Evolutionary conservation across 2,329 filamentous ascomycete species (phyloP).

Genomic region (Trichophyton verrucosum): DNA sequence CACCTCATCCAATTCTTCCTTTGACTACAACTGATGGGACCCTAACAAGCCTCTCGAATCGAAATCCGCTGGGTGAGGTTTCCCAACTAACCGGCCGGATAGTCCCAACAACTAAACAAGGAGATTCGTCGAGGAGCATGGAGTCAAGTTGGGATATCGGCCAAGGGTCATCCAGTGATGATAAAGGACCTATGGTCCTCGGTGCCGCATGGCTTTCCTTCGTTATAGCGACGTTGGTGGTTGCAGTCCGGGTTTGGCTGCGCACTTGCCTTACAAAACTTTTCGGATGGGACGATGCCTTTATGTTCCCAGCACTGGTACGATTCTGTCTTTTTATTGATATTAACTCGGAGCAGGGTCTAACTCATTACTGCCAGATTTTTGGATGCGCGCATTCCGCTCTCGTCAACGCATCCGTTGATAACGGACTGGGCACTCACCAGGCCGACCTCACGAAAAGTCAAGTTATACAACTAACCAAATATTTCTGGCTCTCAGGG

Average conservation of each 20-base stretch:
- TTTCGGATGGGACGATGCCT: conserved; percentile 9
- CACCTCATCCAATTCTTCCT: background rate
- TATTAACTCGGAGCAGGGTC: background rate
- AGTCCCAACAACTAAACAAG: background rate
- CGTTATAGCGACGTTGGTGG: conserved; percentile 2
- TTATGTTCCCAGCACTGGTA: conserved; percentile 10
- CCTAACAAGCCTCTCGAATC: background rate
- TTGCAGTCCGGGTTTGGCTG: conserved; percentile 5
- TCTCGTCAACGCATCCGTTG: conserved; percentile 4
- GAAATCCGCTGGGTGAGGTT: background rate
- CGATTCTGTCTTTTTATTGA: background rate
- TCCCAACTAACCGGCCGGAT: background rate
- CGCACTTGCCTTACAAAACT: conserved; percentile 1
- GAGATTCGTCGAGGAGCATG: background rate
- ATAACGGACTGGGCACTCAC: conserved; percentile 7
- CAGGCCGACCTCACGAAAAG: conserved; percentile 4
- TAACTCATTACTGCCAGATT: background rate
- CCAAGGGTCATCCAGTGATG: background rate
- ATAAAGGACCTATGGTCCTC: conserved; percentile 7
- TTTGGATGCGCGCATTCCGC: conserved; percentile 5
- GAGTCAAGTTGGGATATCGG: background rate
- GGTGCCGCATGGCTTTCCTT: conserved; percentile 5
- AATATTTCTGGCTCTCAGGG: conserved; percentile 9
- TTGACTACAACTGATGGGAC: background rate
- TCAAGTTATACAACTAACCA: conserved; percentile 8